These are phyloP conservation scores for Dictyostelium discoideum DNA, from an alignment of 78 protist genomes.

Conservation along the genomic window DNA sequence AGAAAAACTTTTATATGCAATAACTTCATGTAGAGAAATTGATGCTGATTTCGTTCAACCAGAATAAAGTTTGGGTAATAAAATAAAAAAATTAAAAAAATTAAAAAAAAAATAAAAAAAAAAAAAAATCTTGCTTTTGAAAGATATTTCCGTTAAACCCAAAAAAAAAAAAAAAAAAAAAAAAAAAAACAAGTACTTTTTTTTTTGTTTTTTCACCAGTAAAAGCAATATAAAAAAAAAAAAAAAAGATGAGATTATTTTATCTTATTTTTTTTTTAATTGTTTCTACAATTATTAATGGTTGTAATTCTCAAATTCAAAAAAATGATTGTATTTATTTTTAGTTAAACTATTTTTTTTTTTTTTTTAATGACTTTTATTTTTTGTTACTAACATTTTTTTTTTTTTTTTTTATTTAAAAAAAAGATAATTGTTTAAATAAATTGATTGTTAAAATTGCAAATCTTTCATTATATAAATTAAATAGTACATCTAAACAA, in stretches of 20 bases:
- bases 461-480: neutral
- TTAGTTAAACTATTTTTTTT: neutral
- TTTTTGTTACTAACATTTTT: too few relatives aligned
- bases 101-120: neutral
- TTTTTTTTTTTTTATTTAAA: too few relatives aligned
- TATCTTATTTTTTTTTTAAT: neutral
- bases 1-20: constrained; percentile 89
- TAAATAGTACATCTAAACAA: neutral
- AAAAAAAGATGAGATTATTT: too few relatives aligned
- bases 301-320: neutral
- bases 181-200: too few relatives aligned
- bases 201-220: too few relatives aligned
- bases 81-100: neutral
- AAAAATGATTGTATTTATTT: neutral
- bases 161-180: too few relatives aligned
- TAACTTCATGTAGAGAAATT: constrained; percentile 87
- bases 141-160: too few relatives aligned
- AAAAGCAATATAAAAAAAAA: too few relatives aligned
- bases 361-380: neutral
- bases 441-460: neutral
- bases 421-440: neutral
- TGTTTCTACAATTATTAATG: neutral
- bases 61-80: neutral
- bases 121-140: too few relatives aligned
- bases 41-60: constrained; percentile 85